Percentiles rank a stretch among this genome's conserved stretches.
phyloP scores from a whole-genome alignment of 257 asterid species.

The Asclepias syriaca region DNA sequence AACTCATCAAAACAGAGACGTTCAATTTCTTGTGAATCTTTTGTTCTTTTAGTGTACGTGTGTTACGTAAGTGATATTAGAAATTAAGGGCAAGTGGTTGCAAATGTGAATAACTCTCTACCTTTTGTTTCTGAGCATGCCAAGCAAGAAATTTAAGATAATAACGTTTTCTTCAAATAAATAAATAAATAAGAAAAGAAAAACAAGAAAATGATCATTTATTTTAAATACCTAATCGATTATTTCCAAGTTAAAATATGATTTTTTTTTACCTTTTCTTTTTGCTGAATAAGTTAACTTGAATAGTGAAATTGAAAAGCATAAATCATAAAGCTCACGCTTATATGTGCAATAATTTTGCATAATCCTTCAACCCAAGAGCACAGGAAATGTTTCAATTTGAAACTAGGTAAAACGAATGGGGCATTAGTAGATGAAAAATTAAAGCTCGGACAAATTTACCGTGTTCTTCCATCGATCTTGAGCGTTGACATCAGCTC shows the following conservation, averaged over 20 bases:
- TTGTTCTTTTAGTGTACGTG: no score
- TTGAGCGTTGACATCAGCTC: slow-evolving; percentile 92
- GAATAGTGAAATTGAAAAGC: not conserved
- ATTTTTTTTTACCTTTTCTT: no score
- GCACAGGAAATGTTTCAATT: not conserved
- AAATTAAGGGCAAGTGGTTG: not conserved
- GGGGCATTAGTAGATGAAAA: not conserved
- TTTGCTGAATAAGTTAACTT: not conserved
- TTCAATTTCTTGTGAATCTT: no score
- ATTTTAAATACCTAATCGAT: not conserved
- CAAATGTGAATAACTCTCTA: not conserved
- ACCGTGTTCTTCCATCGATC: slow-evolving; percentile 99
- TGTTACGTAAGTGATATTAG: not conserved
- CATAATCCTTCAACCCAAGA: not conserved
- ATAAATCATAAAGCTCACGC: not conserved
- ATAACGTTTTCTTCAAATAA: not conserved
- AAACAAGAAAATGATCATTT: not conserved
- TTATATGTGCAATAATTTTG: not conserved
- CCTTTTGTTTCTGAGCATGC: not conserved
- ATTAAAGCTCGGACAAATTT: not conserved
- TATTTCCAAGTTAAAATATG: not conserved
- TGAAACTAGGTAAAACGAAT: not conserved
- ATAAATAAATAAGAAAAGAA: not conserved
- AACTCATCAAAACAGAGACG: no score
- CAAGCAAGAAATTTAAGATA: not conserved